Evolutionary conservation across 805 yeast genomes (phyloP).

Genomic region (Wickerhamiella lipophila): DNA sequence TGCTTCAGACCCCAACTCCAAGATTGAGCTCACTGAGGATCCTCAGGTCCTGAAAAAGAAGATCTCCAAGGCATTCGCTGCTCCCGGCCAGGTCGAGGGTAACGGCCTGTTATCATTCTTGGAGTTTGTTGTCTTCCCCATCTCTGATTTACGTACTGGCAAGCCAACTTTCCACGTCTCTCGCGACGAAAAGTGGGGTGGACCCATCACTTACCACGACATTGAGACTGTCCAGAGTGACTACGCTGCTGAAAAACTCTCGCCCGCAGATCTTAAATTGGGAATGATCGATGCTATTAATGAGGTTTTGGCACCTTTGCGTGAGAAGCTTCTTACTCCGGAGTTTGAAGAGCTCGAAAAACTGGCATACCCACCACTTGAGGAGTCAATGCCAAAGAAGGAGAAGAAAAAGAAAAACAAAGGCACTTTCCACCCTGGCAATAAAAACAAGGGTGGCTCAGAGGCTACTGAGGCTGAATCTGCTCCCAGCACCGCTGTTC

Average conservation of each 20-base stretch:
- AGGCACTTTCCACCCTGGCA: slow-evolving; percentile 83
- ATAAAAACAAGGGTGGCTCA: background rate
- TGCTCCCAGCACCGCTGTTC: slow-evolving; percentile 10
- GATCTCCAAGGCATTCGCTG: slow-evolving; percentile 83
- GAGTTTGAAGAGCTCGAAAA: slow-evolving; percentile 65
- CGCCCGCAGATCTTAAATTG: slow-evolving; percentile 86
- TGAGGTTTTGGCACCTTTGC: slow-evolving; percentile 69
- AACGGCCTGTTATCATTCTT: slow-evolving; percentile 83
- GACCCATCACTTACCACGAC: slow-evolving; percentile 61
- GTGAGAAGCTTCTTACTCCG: slow-evolving; percentile 49
- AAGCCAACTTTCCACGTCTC: slow-evolving; percentile 57
- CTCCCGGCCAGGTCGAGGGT: slow-evolving; percentile 84
- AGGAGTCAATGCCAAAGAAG: slow-evolving; percentile 45
- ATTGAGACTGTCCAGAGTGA: slow-evolving; percentile 60
- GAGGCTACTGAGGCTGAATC: background rate
- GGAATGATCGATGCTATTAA: slow-evolving; percentile 86
- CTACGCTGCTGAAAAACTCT: slow-evolving; percentile 57
- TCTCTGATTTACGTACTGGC: slow-evolving; percentile 54
- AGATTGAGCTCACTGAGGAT: slow-evolving; percentile 83
- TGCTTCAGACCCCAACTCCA: slow-evolving; percentile 96
- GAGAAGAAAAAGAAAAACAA: slow-evolving; percentile 61
- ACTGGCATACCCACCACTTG: slow-evolving; percentile 76
- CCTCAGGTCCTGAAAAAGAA: slow-evolving; percentile 83
- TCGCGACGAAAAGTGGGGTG: slow-evolving; percentile 97
- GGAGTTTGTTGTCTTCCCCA: slow-evolving; percentile 74